Percentiles rank a stretch among this genome's conserved stretches.
Evolutionary conservation across 768 basidiomycete species (phyloP).

Genomic region (Phanerodontia chrysosporium): DNA sequence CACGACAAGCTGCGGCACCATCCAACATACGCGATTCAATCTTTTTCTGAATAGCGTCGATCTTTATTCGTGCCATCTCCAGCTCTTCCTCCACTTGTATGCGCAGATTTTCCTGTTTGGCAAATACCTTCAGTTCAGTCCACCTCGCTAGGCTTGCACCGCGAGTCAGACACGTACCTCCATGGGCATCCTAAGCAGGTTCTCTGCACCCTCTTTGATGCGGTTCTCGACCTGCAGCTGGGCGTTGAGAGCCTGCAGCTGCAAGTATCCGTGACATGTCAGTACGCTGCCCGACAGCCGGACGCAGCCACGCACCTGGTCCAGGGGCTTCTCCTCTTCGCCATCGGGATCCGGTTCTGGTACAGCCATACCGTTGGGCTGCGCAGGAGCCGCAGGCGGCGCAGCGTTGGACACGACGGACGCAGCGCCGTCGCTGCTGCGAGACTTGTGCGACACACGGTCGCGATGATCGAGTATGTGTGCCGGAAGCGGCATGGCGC

Average conservation of each 20-base stretch:
- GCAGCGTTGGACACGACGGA: constrained; percentile 1
- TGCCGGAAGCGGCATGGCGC: constrained; percentile 2
- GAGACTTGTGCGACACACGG: constrained; percentile 9
- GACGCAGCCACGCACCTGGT: constrained; percentile 5
- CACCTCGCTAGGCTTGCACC: background rate
- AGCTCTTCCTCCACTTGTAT: constrained; percentile 74
- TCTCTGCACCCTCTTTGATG: constrained; percentile 91
- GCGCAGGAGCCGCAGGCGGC: background rate
- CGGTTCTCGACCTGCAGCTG: constrained; percentile 72
- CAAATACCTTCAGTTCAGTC: constrained; percentile 1
- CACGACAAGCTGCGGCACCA: background rate
- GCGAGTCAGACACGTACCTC: constrained; percentile 44
- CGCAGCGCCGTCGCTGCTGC: constrained; percentile 12
- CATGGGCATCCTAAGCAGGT: constrained; percentile 67
- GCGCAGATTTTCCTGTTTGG: constrained; percentile 55
- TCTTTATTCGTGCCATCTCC: constrained; percentile 69
- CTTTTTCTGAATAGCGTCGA: constrained; percentile 54
- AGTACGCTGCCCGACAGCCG: background rate
- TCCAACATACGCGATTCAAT: constrained; percentile 48
- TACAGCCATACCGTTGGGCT: background rate
- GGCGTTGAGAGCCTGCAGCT: constrained; percentile 62
- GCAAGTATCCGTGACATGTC: background rate
- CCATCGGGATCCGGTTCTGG: constrained; percentile 2
- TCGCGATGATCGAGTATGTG: constrained; percentile 10
- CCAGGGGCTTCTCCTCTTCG: background rate